Evolutionary conservation across 768 basidiomycete species (phyloP).

Genomic region (Cyclocybe cylindracea): DNA sequence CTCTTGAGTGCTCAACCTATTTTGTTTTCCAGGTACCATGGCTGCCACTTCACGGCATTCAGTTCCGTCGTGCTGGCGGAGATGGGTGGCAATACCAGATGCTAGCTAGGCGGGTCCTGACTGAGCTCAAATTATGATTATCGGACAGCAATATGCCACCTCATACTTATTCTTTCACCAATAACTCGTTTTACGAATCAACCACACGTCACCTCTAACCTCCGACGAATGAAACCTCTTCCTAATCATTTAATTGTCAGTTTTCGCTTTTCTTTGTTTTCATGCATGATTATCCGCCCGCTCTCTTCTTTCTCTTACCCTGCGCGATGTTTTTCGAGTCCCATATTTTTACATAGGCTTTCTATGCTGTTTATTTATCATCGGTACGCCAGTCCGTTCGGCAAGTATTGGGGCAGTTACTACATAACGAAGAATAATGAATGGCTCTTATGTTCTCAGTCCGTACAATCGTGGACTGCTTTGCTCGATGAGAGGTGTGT

Average conservation of each 20-base stretch:
- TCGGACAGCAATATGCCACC: background rate
- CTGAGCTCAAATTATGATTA: slow-evolving; percentile 79
- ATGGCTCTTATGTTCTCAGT: no score
- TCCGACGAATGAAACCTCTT: background rate
- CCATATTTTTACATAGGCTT: no score
- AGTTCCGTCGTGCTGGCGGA: slow-evolving; percentile 88
- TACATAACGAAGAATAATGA: no score
- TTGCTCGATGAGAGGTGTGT: no score
- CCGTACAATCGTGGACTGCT: no score
- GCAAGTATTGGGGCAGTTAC: no score
- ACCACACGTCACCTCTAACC: background rate
- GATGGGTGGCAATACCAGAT: slow-evolving; percentile 98
- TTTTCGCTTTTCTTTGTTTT: no score
- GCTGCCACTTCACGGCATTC: slow-evolving; percentile 92
- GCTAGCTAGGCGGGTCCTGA: slow-evolving; percentile 85
- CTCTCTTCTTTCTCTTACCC: background rate
- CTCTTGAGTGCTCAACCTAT: background rate
- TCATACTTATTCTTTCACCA: background rate
- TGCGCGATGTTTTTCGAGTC: background rate
- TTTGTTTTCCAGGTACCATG: slow-evolving; percentile 72
- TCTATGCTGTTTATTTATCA: background rate
- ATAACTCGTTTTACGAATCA: background rate
- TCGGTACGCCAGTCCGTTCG: background rate
- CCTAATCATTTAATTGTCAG: background rate
- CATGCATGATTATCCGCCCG: background rate